A percentile compares a stretch with the other conserved stretches of the same genome.
Conservation (phyloP, 2,329 filamentous ascomycete genomes). For the Cladosporium phlei region DNA sequence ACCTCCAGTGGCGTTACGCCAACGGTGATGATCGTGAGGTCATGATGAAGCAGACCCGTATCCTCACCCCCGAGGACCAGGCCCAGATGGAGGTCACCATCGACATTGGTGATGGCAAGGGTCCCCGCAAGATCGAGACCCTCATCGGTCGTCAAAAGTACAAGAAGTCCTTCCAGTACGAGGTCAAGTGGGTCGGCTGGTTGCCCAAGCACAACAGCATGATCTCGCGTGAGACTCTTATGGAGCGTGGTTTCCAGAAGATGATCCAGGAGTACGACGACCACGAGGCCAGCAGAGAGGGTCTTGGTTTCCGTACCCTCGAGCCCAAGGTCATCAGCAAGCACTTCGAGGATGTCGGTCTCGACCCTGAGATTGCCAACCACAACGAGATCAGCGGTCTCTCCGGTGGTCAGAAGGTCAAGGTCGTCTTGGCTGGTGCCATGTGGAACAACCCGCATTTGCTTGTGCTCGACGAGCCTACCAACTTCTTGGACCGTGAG, state of each 20-base stretch:
- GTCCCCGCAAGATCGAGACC: conserved; percentile 71
- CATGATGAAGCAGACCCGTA: conserved; percentile 92
- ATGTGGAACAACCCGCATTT: conserved; percentile 84
- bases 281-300: conserved; percentile 96
- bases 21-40: conserved; percentile 97
- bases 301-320: conserved; percentile 89
- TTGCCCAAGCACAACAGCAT: conserved; percentile 91
- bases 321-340: conserved; percentile 92
- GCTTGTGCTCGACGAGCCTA: conserved; percentile 95
- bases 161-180: conserved; percentile 99
- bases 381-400: conserved; percentile 97
- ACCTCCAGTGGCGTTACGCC: conserved; percentile 96
- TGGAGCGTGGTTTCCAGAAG: conserved; percentile 83
- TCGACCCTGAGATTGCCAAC: conserved; percentile 96
- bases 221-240: conserved; percentile 86
- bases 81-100: conserved; percentile 88
- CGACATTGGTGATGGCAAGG: conserved; percentile 77
- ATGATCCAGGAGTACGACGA: conserved; percentile 97
- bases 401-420: conserved; percentile 97
- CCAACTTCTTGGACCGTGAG: conserved; percentile 98
- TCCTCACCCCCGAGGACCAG: conserved; percentile 78
- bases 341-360: conserved; percentile 94
- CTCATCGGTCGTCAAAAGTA: conserved; percentile 96
- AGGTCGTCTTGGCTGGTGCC: conserved; percentile 87
- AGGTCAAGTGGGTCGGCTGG: conserved; percentile 87